Evolutionary conservation across 1,139 yeast species (phyloP).

Genomic region (Hyphopichia buzzinii): DNA sequence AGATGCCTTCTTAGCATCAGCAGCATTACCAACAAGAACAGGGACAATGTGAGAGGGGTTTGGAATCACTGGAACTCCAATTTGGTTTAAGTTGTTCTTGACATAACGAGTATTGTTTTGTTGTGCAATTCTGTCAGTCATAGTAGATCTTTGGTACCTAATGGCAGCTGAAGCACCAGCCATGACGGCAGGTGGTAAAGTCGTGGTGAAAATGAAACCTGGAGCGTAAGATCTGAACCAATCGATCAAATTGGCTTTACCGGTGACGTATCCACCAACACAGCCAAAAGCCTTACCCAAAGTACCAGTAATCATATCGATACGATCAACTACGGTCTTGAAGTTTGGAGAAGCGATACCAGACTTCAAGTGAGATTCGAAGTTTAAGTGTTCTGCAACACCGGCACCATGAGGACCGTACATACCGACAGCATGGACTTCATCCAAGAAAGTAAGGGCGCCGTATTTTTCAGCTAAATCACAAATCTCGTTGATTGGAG

Average conservation of each 20-base stretch:
- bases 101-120: slow-evolving; percentile 85
- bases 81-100: slow-evolving; percentile 61
- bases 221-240: slow-evolving; percentile 97
- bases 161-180: slow-evolving; percentile 91
- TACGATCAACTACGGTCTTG: slow-evolving; percentile 76
- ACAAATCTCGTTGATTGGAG: slow-evolving; percentile 90
- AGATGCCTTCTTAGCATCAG: slow-evolving; percentile 85
- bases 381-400: slow-evolving; percentile 94
- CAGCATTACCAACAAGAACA: slow-evolving; percentile 90
- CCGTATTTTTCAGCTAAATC: slow-evolving; percentile 97
- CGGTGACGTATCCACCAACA: slow-evolving; percentile 98
- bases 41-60: slow-evolving; percentile 98
- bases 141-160: slow-evolving; percentile 76
- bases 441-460: slow-evolving; percentile 94
- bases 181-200: slow-evolving; percentile 97
- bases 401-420: slow-evolving; percentile 99
- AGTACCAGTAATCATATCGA: slow-evolving; percentile 96
- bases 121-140: slow-evolving; percentile 77
- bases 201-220: slow-evolving; percentile 94
- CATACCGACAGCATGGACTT: slow-evolving; percentile 98
- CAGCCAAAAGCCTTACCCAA: slow-evolving; percentile 96
- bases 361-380: slow-evolving; percentile 69
- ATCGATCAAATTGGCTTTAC: slow-evolving; percentile 77
- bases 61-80: slow-evolving; percentile 94
- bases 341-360: slow-evolving; percentile 56